Conservation (phyloP, 257 asterid genomes). For the Paraleonurus japonicus region DNA sequence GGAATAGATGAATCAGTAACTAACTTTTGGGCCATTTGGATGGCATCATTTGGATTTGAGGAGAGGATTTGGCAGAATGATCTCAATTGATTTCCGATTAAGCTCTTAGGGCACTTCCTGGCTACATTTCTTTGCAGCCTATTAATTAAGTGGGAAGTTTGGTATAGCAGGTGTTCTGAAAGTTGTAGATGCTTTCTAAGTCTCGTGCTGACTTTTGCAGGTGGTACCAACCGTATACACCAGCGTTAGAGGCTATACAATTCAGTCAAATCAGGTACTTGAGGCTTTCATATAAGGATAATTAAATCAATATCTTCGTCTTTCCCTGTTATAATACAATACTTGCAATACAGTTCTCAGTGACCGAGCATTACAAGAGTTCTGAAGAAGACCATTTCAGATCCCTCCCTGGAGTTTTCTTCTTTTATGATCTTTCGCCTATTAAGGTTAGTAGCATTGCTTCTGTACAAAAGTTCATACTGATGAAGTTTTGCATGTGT, state of each 20-base stretch:
- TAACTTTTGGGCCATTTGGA: too few species aligned
- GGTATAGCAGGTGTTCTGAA: conserved; percentile 11
- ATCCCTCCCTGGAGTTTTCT: conserved; percentile 85
- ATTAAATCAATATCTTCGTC: background rate
- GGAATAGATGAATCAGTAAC: too few species aligned
- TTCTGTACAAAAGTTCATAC: conserved; percentile 12
- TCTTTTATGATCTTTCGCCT: conserved; percentile 94
- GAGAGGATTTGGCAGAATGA: too few species aligned
- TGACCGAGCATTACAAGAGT: conserved; percentile 83
- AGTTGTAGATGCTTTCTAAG: conserved; percentile 12
- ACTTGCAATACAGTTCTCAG: conserved; percentile 76
- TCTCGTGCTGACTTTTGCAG: conserved; percentile 49
- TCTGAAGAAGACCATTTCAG: conserved; percentile 56
- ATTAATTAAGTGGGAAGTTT: background rate
- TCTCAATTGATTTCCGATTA: too few species aligned
- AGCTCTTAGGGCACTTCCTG: too few species aligned
- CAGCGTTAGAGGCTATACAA: conserved; percentile 64
- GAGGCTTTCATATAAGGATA: conserved; percentile 14
- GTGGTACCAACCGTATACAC: conserved; percentile 94
- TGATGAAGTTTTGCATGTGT: background rate
- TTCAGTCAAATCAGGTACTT: conserved; percentile 89
- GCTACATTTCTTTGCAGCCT: background rate
- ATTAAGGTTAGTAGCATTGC: conserved; percentile 61
- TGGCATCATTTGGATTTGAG: too few species aligned
- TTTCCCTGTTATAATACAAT: background rate